phyloP scores from a whole-genome alignment of 2,329 filamentous ascomycete species.

The Pyricularia pennisetigena region DNA sequence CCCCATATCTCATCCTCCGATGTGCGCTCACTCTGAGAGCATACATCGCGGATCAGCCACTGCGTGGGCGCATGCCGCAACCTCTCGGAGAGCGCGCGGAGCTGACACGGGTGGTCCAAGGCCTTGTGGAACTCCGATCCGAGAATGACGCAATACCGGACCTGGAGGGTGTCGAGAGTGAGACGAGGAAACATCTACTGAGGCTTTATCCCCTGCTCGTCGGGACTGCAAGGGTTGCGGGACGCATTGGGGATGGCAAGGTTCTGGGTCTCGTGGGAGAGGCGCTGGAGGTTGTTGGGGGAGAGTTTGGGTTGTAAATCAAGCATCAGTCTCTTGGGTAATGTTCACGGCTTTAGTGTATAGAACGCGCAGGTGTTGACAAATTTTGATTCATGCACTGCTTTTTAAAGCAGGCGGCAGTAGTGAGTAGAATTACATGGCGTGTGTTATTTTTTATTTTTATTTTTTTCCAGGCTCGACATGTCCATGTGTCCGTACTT shows the following conservation, averaged over 20 bases:
- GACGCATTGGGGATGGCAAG: conserved; percentile 47
- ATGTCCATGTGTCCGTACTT: not conserved
- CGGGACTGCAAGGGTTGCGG: conserved; percentile 49
- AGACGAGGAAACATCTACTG: conserved; percentile 64
- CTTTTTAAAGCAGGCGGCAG: not conserved
- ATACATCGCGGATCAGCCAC: conserved; percentile 84
- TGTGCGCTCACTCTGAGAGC: conserved; percentile 70
- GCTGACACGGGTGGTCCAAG: conserved; percentile 59
- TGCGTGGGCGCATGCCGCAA: conserved; percentile 82
- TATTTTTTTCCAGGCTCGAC: not conserved
- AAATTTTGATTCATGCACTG: not conserved
- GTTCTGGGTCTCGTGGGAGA: conserved; percentile 47
- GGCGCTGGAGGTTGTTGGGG: conserved; percentile 52
- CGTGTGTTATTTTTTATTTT: not conserved
- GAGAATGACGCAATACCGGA: conserved; percentile 61
- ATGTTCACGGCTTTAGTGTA: not conserved
- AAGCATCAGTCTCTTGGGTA: not conserved
- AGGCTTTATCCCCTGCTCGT: conserved; percentile 72
- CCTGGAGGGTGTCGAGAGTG: conserved; percentile 39
- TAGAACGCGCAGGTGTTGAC: not conserved
- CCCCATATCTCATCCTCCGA: conserved; percentile 74
- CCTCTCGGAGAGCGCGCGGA: conserved; percentile 74
- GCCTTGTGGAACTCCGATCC: conserved; percentile 57
- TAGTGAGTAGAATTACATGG: not conserved
- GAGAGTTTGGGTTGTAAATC: conserved; percentile 34